Conservation (phyloP, 1,284 basidiomycete species). For the Puccinia horiana region DNA sequence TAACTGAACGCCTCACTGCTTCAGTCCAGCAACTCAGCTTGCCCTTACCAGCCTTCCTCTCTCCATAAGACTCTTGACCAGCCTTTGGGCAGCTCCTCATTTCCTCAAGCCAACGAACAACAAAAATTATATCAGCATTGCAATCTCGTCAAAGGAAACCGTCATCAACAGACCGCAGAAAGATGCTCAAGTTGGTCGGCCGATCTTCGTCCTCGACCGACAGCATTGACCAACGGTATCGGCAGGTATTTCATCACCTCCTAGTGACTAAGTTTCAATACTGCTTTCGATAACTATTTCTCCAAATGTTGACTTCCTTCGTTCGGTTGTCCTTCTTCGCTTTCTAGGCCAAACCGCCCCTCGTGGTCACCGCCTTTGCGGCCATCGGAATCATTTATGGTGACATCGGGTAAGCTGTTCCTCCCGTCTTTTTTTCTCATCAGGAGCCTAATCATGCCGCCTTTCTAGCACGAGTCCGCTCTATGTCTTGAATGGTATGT, state of each 20-base stretch:
- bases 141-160: not conserved
- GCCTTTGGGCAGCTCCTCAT: too few species aligned
- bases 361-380: slow-evolving; percentile 39
- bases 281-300: not conserved
- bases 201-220: slow-evolving; percentile 39
- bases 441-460: not conserved
- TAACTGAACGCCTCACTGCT: too few species aligned
- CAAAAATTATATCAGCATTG: not conserved
- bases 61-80: too few species aligned
- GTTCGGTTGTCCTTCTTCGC: not conserved
- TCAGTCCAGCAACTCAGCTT: too few species aligned
- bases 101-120: not conserved
- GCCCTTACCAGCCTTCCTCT: too few species aligned
- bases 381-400: slow-evolving; percentile 48
- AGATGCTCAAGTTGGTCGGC: not conserved
- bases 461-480: slow-evolving; percentile 41
- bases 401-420: slow-evolving; percentile 42
- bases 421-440: not conserved
- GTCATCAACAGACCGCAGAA: not conserved
- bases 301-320: not conserved
- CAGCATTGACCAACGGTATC: slow-evolving; percentile 42
- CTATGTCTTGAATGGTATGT: slow-evolving; percentile 46
- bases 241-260: slow-evolving; percentile 46
- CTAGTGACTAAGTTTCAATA: slow-evolving; percentile 30
- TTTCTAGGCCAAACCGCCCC: slow-evolving; percentile 28